Evolutionary conservation across 345 rosid genomes (phyloP).

Genomic region (Sapria himalayana): DNA sequence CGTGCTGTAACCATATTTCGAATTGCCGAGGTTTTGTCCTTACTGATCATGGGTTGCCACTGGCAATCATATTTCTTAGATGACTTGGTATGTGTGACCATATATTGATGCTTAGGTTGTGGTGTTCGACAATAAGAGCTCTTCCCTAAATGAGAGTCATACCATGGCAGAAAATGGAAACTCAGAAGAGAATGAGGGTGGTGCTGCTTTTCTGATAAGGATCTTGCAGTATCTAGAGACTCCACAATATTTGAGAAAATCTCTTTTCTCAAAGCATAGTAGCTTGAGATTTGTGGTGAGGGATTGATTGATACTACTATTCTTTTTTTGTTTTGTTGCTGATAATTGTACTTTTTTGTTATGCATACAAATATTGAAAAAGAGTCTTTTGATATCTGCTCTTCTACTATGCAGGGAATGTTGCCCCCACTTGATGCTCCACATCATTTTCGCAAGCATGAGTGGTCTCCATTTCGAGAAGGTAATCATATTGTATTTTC

Average conservation of each 20-base stretch:
- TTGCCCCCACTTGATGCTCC: conserved; percentile 98
- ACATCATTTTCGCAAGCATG: conserved; percentile 88
- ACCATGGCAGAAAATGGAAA: conserved; percentile 6
- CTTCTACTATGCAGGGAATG: conserved; percentile 34
- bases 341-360: neutral
- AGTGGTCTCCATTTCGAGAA: conserved; percentile 79
- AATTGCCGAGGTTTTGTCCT: conserved; percentile 55
- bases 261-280: conserved; percentile 61
- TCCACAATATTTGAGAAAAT: conserved; percentile 71
- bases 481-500: conserved; percentile 18
- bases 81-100: neutral
- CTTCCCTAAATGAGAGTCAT: conserved; percentile 13
- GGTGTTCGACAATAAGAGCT: conserved; percentile 50
- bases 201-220: conserved; percentile 57
- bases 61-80: neutral
- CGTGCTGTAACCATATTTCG: conserved; percentile 81
- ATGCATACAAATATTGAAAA: too few relatives aligned
- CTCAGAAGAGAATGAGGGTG: conserved; percentile 42
- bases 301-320: neutral
- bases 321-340: conserved; percentile 3
- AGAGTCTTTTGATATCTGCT: neutral
- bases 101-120: conserved; percentile 29
- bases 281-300: conserved; percentile 75
- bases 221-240: conserved; percentile 77
- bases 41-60: neutral